These are phyloP conservation scores for Candida incommunis DNA, from an alignment of 805 yeast species.

Conservation along the genomic window DNA sequence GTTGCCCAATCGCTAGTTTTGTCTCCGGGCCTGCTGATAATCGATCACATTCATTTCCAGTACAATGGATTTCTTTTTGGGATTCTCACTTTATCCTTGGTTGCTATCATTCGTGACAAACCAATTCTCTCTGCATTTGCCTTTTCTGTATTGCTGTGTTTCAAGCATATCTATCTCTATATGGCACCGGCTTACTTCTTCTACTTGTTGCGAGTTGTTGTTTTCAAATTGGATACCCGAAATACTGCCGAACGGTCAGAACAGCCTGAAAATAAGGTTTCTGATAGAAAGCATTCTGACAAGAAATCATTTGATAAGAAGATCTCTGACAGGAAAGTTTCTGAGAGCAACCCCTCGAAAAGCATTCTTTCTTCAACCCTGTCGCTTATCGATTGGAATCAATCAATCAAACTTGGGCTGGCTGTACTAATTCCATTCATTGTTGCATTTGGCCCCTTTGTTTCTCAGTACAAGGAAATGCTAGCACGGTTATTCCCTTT, in stretches of 20 bases:
- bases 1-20: constrained; percentile 69
- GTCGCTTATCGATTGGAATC: constrained; percentile 43
- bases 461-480: constrained; percentile 50
- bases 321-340: no score
- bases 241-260: no score
- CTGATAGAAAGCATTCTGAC: no score
- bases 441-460: constrained; percentile 69
- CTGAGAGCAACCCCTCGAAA: no score
- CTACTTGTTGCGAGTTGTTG: constrained; percentile 53
- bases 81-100: constrained; percentile 56
- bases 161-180: constrained; percentile 86
- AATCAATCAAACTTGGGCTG: constrained; percentile 45
- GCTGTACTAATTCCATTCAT: constrained; percentile 48
- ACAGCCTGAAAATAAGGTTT: no score
- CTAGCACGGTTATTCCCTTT: constrained; percentile 74
- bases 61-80: constrained; percentile 93
- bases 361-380: no score
- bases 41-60: constrained; percentile 95
- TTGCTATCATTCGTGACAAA: constrained; percentile 47
- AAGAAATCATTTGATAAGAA: no score
- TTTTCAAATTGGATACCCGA: constrained; percentile 20
- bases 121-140: constrained; percentile 42
- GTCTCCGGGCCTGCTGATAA: constrained; percentile 79
- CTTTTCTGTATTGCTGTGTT: constrained; percentile 71
- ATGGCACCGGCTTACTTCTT: constrained; percentile 90